Base-by-base conservation (phyloP, 2,329 filamentous ascomycete genomes). In the Penicillium sp. region DNA sequence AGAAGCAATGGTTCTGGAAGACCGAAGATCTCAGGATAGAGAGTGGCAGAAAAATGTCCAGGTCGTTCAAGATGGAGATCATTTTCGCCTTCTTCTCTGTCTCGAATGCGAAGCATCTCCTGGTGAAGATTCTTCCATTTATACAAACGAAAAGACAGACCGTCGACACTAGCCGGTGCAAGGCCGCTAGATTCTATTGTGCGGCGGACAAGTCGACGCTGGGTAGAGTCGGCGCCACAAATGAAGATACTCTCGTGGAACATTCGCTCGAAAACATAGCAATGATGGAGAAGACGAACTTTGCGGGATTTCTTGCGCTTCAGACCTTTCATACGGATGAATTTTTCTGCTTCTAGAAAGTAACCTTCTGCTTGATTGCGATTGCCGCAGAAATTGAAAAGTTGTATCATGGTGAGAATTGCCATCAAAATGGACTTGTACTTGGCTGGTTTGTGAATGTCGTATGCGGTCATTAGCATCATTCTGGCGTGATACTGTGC, bases 341-440 rank as follows among this genome's bases (percentile, higher is more conserved):
- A 69, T 2, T 72, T 69, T 53, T 79, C 76, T 0, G 75, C 74
- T 45, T 77, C 76, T 0, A 78, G 54, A 13, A 75, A 65, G 41
- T 72, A 76, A 21, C 61, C 69, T 41, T 73, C 69, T 1, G 70
- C 64, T 26, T 72, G 63, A n/a, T 70, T 64, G 13, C 59, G 55
- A 29, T 67, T 66, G 1, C 70, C 70, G 8, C 64, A 65, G 18
- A 71, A 64, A 10, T 69, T 68, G 4, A 68, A 70, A 6, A 74
- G 52, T 29, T 73, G 70, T 1, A 73, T 61, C 67, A 76, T 74
- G 9, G 69, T 74, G 8, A 78, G 64, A 0, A 78, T 69, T 0
- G 75, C 75, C 69, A 78, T 77, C 7, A 79, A 59, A 1, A 76
- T 67, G 6, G 74, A 71, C 23, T 75, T 77, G 48, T 79, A 79